Conservation (phyloP, 352 stramenopile species). For the Pilasporangium apinafurcum region DNA sequence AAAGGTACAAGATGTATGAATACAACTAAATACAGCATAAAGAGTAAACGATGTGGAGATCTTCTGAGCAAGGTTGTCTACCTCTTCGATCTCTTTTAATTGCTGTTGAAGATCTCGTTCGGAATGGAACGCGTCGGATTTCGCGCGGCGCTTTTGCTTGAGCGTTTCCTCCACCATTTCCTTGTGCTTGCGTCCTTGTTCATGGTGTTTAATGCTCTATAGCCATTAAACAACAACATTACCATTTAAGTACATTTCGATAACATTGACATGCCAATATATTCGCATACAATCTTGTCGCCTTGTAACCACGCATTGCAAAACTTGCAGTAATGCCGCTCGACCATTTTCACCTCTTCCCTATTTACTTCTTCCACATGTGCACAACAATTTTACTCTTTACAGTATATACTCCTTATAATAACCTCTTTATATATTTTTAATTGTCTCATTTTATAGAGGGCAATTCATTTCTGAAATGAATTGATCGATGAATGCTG, state of each 20-base stretch:
- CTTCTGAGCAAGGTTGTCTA: no score
- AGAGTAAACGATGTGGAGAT: no score
- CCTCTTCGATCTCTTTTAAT: slow-evolving; percentile 65
- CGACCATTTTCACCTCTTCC: slow-evolving; percentile 25
- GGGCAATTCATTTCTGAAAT: slow-evolving; percentile 1
- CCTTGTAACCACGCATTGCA: slow-evolving; percentile 87
- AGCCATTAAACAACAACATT: background rate
- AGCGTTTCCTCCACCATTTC: slow-evolving; percentile 63
- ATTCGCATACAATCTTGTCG: slow-evolving; percentile 52
- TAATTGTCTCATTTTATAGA: no score
- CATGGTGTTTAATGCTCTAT: slow-evolving; percentile 79
- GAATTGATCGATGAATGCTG: background rate
- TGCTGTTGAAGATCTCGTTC: slow-evolving; percentile 62
- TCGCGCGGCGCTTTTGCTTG: slow-evolving; percentile 67
- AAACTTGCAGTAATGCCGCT: slow-evolving; percentile 83
- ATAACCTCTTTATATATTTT: no score
- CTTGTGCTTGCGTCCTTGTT: slow-evolving; percentile 72
- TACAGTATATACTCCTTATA: no score
- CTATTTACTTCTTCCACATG: background rate
- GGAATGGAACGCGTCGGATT: slow-evolving; percentile 42
- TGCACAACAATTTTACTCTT: no score
- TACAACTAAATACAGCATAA: no score
- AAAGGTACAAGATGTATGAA: slow-evolving; percentile 1
- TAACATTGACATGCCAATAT: background rate
- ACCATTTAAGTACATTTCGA: background rate